phyloP scores from a whole-genome alignment of 352 stramenopile species.

The Globisporangium spiculum region DNA sequence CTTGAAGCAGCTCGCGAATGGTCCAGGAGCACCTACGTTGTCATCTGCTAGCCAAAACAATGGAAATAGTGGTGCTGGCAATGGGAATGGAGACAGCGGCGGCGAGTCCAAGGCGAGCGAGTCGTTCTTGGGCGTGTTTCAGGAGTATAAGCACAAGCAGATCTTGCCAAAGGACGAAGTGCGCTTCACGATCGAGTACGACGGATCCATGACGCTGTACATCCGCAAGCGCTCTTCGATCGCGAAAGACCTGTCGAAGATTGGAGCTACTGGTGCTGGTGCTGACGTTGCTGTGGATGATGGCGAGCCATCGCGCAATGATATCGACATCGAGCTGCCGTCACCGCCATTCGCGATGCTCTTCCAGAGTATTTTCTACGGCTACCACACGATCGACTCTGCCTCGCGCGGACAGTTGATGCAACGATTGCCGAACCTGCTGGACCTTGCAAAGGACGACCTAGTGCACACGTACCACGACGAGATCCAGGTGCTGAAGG shows the following conservation, averaged over 20 bases:
- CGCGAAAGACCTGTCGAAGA: conserved; percentile 29
- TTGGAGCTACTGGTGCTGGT: neutral
- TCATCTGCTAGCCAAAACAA: conserved; percentile 5
- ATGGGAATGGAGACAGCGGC: conserved; percentile 16
- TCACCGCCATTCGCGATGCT: conserved; percentile 47
- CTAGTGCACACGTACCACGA: conserved; percentile 83
- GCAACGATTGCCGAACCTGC: conserved; percentile 61
- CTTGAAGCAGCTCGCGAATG: conserved; percentile 28
- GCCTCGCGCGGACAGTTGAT: conserved; percentile 55
- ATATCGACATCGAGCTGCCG: conserved; percentile 29
- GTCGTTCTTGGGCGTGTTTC: conserved; percentile 29
- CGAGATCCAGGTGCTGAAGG: conserved; percentile 73
- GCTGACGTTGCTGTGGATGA: conserved; percentile 7
- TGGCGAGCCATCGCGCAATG: conserved; percentile 4
- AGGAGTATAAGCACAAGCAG: conserved; percentile 25
- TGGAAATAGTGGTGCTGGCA: neutral
- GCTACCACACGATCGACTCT: conserved; percentile 63
- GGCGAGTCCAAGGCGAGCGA: conserved; percentile 24
- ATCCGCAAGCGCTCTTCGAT: conserved; percentile 38
- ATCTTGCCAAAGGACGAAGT: conserved; percentile 49
- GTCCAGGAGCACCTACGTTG: neutral
- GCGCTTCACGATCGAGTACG: conserved; percentile 41
- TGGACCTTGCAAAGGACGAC: conserved; percentile 76
- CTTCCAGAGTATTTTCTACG: conserved; percentile 76
- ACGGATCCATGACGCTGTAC: conserved; percentile 41